These are phyloP conservation scores for Thuidium tamariscinum DNA, from an alignment of 225 moss, liverwort and hornwort genomes.

Conservation along the genomic window DNA sequence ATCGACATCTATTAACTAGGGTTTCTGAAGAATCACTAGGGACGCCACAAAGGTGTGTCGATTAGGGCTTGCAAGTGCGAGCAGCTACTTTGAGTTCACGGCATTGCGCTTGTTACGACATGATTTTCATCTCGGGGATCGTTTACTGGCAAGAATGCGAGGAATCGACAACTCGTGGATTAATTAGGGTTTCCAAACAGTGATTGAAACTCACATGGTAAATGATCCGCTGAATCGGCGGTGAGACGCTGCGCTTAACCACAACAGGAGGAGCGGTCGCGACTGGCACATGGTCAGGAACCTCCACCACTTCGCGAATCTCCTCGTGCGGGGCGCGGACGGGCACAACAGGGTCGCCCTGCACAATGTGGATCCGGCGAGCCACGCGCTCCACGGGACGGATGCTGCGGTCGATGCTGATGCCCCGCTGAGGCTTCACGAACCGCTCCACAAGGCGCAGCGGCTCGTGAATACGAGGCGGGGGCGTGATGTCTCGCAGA, in stretches of 20 bases:
- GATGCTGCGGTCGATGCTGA: background rate
- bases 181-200: background rate
- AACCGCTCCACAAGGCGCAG: background rate
- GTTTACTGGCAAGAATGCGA: background rate
- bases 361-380: background rate
- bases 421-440: background rate
- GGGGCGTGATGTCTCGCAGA: background rate
- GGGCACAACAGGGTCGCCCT: background rate
- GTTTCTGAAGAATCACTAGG: background rate
- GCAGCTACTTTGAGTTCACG: background rate
- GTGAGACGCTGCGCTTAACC: background rate
- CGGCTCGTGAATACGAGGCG: background rate
- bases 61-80: background rate
- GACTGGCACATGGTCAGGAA: background rate
- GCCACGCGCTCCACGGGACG: conserved; percentile 9
- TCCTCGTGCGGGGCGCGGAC: background rate
- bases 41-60: background rate
- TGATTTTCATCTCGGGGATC: background rate
- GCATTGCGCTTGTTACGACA: background rate
- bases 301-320: conserved; percentile 1
- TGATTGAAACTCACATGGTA: background rate
- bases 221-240: background rate
- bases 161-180: background rate
- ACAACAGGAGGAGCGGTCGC: background rate
- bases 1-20: background rate